phyloP scores from a whole-genome alignment of 306 rosid genomes.

The Rubus idaeus region DNA sequence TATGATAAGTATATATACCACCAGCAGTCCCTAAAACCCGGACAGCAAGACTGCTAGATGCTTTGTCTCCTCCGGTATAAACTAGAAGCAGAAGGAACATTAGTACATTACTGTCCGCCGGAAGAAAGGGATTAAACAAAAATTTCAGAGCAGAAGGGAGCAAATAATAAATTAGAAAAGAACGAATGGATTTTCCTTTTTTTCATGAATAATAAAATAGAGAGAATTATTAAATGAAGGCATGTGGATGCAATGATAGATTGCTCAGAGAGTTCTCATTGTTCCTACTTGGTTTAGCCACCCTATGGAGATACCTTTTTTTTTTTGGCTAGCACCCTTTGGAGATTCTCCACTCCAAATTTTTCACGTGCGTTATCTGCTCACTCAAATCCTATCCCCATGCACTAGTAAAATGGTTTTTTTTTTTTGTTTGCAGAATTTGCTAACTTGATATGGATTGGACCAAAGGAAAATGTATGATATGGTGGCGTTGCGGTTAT shows the following conservation, averaged over 20 bases:
- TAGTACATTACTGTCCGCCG: conserved; percentile 2
- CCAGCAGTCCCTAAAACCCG: background rate
- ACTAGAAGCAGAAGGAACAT: conserved; percentile 20
- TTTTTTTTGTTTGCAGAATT: no score
- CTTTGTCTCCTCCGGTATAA: conserved; percentile 17
- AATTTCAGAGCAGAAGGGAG: background rate
- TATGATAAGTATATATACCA: no score
- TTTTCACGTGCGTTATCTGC: background rate
- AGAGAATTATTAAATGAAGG: background rate
- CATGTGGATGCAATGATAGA: background rate
- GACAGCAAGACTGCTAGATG: conserved; percentile 6
- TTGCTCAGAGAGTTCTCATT: background rate
- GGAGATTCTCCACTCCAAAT: background rate
- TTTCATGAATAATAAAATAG: background rate
- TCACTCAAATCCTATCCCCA: no score
- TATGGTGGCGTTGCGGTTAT: no score
- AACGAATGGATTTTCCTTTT: background rate
- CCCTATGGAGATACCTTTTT: background rate
- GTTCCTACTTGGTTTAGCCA: background rate
- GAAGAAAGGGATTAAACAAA: conserved; percentile 12
- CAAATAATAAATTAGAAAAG: background rate
- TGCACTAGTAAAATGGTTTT: no score
- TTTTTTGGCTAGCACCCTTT: background rate
- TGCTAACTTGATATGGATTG: no score
- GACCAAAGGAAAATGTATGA: no score